Conservation (phyloP, 1,284 basidiomycete species). For the Apiotrichum laibachii region DNA sequence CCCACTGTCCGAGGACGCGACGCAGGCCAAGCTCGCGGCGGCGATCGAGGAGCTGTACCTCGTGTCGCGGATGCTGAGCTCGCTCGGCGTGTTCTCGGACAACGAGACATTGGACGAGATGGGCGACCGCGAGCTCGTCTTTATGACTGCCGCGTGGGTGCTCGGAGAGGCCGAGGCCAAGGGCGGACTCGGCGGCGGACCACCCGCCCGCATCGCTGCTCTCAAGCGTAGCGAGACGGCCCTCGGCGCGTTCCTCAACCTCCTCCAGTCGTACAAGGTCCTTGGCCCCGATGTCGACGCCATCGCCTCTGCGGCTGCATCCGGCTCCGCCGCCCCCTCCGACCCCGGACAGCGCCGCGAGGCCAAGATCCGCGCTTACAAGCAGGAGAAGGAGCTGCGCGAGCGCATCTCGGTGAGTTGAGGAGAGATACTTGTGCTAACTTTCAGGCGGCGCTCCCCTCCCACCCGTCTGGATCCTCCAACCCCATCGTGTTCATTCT, state of each 20-base stretch:
- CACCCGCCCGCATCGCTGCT: conserved; percentile 55
- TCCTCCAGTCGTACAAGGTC: conserved; percentile 68
- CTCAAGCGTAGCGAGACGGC: conserved; percentile 63
- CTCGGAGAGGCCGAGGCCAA: conserved; percentile 69
- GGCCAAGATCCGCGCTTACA: conserved; percentile 81
- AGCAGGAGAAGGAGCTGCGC: conserved; percentile 74
- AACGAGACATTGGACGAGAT: conserved; percentile 86
- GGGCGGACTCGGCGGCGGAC: conserved; percentile 61
- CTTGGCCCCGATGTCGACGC: conserved; percentile 65
- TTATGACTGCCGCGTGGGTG: conserved; percentile 73
- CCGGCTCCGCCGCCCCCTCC: conserved; percentile 56
- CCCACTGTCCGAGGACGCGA: conserved; percentile 26
- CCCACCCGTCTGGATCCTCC: conserved; percentile 48
- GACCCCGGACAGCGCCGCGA: conserved; percentile 73
- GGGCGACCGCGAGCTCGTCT: conserved; percentile 72
- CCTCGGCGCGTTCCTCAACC: conserved; percentile 58
- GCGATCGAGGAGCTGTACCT: conserved; percentile 46
- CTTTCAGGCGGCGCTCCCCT: conserved; percentile 58
- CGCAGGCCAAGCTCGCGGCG: conserved; percentile 30
- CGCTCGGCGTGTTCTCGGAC: conserved; percentile 72
- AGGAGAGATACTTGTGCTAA: neutral
- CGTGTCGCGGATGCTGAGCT: conserved; percentile 44
- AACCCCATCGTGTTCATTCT: conserved; percentile 34
- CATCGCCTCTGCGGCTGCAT: conserved; percentile 42
- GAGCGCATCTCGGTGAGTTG: conserved; percentile 63